Conservation (phyloP, 1,139 yeast species). For the Candida sanyaensis region DNA sequence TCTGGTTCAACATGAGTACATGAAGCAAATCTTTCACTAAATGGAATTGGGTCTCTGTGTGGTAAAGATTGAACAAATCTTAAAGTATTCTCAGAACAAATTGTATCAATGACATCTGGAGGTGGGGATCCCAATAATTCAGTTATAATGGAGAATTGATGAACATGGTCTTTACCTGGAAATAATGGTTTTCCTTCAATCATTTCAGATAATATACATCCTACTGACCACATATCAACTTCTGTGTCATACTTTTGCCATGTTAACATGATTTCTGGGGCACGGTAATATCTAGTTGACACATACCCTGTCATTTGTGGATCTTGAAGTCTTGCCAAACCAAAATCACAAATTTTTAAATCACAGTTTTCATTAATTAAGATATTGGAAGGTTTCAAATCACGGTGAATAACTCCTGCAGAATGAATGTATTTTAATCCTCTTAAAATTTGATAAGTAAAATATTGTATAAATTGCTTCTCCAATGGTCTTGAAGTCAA, state of each 20-base stretch:
- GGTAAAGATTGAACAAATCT: constrained; percentile 94
- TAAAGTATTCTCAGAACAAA: constrained; percentile 92
- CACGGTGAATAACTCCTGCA: constrained; percentile 96
- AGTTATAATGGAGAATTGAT: constrained; percentile 94
- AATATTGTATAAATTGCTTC: constrained; percentile 94
- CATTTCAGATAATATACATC: constrained; percentile 98
- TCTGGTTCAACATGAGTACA: constrained; percentile 82
- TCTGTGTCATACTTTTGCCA: constrained; percentile 99
- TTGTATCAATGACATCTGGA: constrained; percentile 91
- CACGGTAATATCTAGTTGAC: constrained; percentile 93
- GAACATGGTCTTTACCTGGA: constrained; percentile 99
- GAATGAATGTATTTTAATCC: constrained; percentile 96
- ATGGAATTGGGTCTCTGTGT: constrained; percentile 87
- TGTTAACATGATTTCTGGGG: constrained; percentile 98
- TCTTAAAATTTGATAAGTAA: constrained; percentile 87
- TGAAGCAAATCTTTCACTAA: constrained; percentile 70
- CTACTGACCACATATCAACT: constrained; percentile 99
- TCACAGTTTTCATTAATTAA: constrained; percentile 95
- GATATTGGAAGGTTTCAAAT: constrained; percentile 90
- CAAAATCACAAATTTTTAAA: constrained; percentile 94
- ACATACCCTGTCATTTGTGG: constrained; percentile 99
- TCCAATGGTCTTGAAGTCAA: constrained; percentile 92
- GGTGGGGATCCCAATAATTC: constrained; percentile 97
- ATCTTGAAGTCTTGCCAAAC: constrained; percentile 94
- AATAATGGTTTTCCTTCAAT: constrained; percentile 97